A percentile compares a stretch with the other conserved stretches of the same genome.
Conservation (phyloP, 306 rosid species). For the Erythrophleum fordii region DNA sequence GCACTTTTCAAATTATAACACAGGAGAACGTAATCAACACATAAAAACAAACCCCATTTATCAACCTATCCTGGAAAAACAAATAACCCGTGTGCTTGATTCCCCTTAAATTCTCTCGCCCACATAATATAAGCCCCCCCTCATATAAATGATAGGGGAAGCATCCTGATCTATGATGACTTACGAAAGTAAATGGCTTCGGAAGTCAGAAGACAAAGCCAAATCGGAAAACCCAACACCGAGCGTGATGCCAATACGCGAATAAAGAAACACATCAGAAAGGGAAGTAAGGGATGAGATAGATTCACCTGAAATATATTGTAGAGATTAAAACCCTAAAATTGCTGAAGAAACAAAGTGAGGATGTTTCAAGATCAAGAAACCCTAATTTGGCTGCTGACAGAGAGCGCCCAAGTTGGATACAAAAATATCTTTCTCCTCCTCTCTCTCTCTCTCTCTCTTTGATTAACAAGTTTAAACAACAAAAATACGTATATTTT, state of each 20-base stretch:
- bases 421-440: conserved; percentile 52
- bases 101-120: not conserved
- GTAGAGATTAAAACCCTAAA: conserved; percentile 19
- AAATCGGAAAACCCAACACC: not conserved
- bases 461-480: not conserved
- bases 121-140: not conserved
- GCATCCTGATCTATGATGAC: conserved; percentile 29
- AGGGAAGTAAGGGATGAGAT: not conserved
- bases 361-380: conserved; percentile 50
- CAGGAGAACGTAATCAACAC: not conserved
- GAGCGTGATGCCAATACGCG: not conserved
- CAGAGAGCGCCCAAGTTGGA: conserved; percentile 42
- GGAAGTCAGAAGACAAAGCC: not conserved
- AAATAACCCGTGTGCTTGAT: not conserved
- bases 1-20: not conserved
- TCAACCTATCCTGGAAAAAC: not conserved
- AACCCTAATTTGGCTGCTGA: conserved; percentile 48
- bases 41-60: not conserved
- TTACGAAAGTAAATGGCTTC: not conserved
- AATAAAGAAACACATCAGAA: not conserved
- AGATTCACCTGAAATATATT: conserved; percentile 19
- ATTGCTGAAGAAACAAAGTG: conserved; percentile 20
- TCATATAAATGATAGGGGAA: not conserved
- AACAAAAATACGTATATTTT: not conserved
- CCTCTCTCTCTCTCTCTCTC: not conserved